A percentile compares a stretch with the other conserved stretches of the same genome.
Conservation (phyloP, 2,329 filamentous ascomycete species). For the Talaromyces marneffei region DNA sequence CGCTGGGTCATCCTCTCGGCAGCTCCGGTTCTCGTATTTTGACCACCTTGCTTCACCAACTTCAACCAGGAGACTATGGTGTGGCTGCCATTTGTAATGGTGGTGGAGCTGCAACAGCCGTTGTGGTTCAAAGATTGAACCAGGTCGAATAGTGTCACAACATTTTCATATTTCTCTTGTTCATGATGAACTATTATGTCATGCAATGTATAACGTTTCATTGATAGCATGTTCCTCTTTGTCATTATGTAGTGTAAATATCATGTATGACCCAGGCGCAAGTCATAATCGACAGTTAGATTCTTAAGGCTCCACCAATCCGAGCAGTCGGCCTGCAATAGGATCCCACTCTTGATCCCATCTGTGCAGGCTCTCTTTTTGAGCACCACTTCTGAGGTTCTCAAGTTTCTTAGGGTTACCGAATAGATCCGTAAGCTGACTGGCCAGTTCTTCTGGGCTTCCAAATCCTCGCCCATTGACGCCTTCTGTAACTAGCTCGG, state of each 20-base stretch:
- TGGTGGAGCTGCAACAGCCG: constrained; percentile 81
- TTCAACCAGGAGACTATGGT: constrained; percentile 88
- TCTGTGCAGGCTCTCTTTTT: constrained; percentile 65
- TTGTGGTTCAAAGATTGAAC: constrained; percentile 81
- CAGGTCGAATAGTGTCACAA: constrained; percentile 32
- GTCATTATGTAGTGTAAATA: neutral
- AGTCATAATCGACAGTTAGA: neutral
- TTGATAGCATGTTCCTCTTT: neutral
- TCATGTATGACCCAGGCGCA: neutral
- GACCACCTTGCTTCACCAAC: constrained; percentile 82
- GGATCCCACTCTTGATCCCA: constrained; percentile 95
- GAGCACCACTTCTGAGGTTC: constrained; percentile 61
- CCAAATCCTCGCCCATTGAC: constrained; percentile 82
- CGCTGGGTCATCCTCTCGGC: constrained; percentile 83
- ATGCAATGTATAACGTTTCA: constrained; percentile 2
- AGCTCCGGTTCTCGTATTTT: constrained; percentile 91
- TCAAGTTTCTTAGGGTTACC: constrained; percentile 52
- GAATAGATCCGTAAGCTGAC: constrained; percentile 61
- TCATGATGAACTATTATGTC: neutral
- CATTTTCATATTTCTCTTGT: neutral
- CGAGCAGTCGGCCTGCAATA: constrained; percentile 68
- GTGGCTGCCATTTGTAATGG: constrained; percentile 96
- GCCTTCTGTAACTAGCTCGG: constrained; percentile 82
- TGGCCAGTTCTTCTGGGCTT: constrained; percentile 59
- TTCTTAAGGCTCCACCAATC: constrained; percentile 26